phyloP scores from a whole-genome alignment of 2,329 filamentous ascomycete species.

The Apiospora kogelbergensis region DNA sequence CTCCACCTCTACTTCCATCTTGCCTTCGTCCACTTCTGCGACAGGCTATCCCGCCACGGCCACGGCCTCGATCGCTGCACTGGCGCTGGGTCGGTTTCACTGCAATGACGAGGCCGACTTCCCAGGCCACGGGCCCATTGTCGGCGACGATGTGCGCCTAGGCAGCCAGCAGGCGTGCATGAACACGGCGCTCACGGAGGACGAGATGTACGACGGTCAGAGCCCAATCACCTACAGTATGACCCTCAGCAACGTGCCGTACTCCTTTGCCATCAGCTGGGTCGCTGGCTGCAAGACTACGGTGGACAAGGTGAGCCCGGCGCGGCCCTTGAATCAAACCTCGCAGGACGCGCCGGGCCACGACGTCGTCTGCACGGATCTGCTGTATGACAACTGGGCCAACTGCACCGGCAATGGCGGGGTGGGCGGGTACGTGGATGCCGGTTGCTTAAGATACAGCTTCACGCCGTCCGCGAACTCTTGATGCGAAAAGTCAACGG shows the following conservation, averaged over 20 bases:
- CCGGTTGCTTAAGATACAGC: not conserved
- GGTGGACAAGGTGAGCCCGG: not conserved
- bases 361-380: not conserved
- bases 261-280: constrained; percentile 5
- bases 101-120: not conserved
- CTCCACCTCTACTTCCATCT: not conserved
- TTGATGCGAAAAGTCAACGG: not conserved
- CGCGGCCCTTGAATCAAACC: not conserved
- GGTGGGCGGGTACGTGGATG: not conserved
- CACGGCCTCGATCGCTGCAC: not conserved
- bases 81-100: not conserved
- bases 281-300: not conserved
- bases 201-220: not conserved
- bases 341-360: not conserved
- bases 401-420: not conserved
- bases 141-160: not conserved
- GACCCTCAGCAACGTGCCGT: not conserved
- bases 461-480: not conserved
- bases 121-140: not conserved
- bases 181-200: not conserved
- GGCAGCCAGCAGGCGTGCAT: constrained; percentile 3
- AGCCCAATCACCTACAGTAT: not conserved
- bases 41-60: not conserved
- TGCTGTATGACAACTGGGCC: not conserved
- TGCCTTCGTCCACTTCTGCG: not conserved